These are phyloP conservation scores for Erigeron canadensis DNA, from an alignment of 129 eudicot genomes.

Conservation along the genomic window DNA sequence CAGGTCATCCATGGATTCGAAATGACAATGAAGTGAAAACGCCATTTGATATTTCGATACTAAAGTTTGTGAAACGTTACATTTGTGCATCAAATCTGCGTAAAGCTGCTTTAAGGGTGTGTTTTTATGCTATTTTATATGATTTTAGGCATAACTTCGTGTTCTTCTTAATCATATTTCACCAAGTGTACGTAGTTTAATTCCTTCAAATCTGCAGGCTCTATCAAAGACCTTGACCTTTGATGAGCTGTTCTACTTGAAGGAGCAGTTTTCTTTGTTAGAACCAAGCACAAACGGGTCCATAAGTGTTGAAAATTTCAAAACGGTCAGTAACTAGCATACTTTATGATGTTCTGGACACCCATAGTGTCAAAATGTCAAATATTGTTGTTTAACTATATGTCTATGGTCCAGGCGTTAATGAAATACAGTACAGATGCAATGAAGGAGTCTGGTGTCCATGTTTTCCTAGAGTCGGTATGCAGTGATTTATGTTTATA, in stretches of 20 bases:
- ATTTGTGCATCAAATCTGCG: conserved; percentile 36
- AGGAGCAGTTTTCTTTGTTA: conserved; percentile 33
- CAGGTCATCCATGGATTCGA: conserved; percentile 43
- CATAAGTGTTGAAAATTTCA: conserved; percentile 30
- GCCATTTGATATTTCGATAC: conserved; percentile 35
- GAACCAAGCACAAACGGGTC: conserved; percentile 33
- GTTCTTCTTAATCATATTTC: not conserved
- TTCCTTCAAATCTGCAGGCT: conserved; percentile 24
- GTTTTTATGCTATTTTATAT: not conserved
- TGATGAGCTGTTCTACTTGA: conserved; percentile 33
- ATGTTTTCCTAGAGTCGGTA: conserved; percentile 37
- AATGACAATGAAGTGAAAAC: conserved; percentile 32
- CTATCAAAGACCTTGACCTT: conserved; percentile 32
- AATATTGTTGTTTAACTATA: not conserved
- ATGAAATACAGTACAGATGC: conserved; percentile 32
- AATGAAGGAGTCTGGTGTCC: conserved; percentile 33
- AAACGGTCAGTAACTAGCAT: conserved; percentile 23
- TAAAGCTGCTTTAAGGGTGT: conserved; percentile 37
- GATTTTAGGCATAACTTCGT: not conserved
- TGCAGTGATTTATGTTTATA: not conserved
- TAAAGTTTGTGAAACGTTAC: conserved; percentile 32
- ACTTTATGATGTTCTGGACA: not conserved
- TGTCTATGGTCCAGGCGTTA: conserved; percentile 22
- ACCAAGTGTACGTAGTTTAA: not conserved
- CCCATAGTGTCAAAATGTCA: conserved; percentile 3